Conservation (phyloP, 192 early-diverging fungal species). For the Linnemannia elongata region DNA sequence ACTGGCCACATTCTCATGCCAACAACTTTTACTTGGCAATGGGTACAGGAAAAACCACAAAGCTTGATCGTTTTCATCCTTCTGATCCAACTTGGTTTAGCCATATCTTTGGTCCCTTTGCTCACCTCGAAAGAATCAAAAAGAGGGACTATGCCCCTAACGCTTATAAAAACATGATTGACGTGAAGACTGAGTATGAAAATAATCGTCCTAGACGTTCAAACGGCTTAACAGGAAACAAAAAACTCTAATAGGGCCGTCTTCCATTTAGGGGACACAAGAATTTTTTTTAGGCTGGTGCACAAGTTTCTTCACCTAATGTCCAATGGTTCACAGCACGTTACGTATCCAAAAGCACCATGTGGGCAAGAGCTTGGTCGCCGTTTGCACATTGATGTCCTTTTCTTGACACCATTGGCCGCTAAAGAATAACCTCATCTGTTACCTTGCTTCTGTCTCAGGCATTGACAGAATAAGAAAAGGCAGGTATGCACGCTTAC, state of each 20-base stretch:
- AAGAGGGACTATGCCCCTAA: neutral
- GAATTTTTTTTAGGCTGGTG: neutral
- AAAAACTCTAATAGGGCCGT: neutral
- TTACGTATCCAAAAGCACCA: neutral
- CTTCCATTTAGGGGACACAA: neutral
- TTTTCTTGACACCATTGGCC: neutral
- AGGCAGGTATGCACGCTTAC: neutral
- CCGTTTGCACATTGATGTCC: too few relatives aligned
- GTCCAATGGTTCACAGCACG: slow-evolving; percentile 1
- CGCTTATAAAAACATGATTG: neutral
- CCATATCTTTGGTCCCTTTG: neutral
- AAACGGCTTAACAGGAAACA: neutral
- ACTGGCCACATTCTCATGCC: neutral
- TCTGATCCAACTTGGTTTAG: neutral
- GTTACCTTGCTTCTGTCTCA: too few relatives aligned
- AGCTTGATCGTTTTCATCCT: neutral
- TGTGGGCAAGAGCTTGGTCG: neutral
- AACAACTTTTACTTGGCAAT: neutral
- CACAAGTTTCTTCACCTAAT: neutral
- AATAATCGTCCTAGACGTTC: neutral
- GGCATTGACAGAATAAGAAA: neutral
- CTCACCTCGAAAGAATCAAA: neutral
- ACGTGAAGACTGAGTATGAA: neutral
- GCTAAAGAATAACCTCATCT: neutral
- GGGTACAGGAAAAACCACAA: neutral